Conservation (phyloP, 2,329 filamentous ascomycete genomes). For the Fragosphaeria purpurea region DNA sequence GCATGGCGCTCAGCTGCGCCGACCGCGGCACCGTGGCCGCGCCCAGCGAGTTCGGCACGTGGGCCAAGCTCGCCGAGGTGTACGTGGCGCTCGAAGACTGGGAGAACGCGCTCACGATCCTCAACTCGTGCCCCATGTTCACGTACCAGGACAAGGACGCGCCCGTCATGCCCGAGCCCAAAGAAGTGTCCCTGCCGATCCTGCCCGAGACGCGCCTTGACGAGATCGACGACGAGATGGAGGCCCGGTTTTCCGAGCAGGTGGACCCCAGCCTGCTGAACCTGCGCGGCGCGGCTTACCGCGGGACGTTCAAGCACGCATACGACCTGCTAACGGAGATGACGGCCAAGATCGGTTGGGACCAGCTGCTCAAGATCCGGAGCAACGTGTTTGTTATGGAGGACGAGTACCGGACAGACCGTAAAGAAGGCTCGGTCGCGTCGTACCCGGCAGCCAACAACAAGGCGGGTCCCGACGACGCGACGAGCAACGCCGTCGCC, state of each 20-base stretch:
- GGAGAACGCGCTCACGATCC: constrained; percentile 86
- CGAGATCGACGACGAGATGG: constrained; percentile 88
- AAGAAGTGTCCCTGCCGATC: constrained; percentile 76
- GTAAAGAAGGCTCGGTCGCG: constrained; percentile 48
- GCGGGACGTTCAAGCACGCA: constrained; percentile 90
- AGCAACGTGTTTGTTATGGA: constrained; percentile 99
- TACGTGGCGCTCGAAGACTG: constrained; percentile 93
- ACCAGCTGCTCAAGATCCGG: constrained; percentile 84
- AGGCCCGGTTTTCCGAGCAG: constrained; percentile 69
- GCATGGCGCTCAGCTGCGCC: constrained; percentile 83
- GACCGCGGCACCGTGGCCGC: constrained; percentile 92
- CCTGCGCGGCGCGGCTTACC: constrained; percentile 79
- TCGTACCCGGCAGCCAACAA: constrained; percentile 23
- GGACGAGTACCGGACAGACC: constrained; percentile 91
- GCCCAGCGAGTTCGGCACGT: constrained; percentile 93
- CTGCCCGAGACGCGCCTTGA: constrained; percentile 83
- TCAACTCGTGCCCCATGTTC: constrained; percentile 99
- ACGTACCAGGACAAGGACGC: constrained; percentile 98
- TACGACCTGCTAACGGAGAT: constrained; percentile 93
- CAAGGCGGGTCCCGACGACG: no score
- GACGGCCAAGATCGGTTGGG: constrained; percentile 95
- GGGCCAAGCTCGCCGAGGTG: constrained; percentile 86
- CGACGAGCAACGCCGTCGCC: constrained; percentile 45
- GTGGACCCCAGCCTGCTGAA: constrained; percentile 81
- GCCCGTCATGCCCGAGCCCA: constrained; percentile 86